phyloP scores from a whole-genome alignment of 2,329 filamentous ascomycete genomes.

The Aspergillus sclerotialis region DNA sequence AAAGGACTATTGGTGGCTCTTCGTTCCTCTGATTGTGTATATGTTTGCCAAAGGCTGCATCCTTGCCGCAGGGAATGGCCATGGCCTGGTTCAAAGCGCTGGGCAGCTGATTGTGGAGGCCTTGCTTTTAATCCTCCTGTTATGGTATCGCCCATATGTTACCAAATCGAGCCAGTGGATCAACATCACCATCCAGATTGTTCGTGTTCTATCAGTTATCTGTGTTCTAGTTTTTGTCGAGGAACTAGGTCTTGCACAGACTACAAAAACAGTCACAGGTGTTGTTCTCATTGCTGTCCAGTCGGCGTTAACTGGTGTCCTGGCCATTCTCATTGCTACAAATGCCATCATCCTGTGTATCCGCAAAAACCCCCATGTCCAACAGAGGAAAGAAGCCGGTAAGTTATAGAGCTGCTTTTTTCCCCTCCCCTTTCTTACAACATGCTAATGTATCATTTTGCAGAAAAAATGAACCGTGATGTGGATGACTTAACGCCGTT shows the following conservation, averaged over 20 bases:
- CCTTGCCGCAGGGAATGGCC: conserved; percentile 76
- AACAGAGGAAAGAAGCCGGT: conserved; percentile 83
- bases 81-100: conserved; percentile 73
- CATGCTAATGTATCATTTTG: conserved; percentile 8
- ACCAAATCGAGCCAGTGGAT: conserved; percentile 84
- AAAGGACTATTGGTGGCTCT: conserved; percentile 94
- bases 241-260: conserved; percentile 80
- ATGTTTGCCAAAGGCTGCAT: conserved; percentile 83
- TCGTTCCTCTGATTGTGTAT: conserved; percentile 82
- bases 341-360: conserved; percentile 79
- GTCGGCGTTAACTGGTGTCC: conserved; percentile 68
- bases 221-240: conserved; percentile 93
- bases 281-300: conserved; percentile 92
- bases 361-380: conserved; percentile 84
- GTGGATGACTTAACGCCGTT: conserved; percentile 78
- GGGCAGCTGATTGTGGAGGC: conserved; percentile 76
- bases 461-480: conserved; percentile 71
- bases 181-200: conserved; percentile 84
- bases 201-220: conserved; percentile 78
- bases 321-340: conserved; percentile 81
- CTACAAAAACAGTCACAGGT: conserved; percentile 88
- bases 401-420: conserved; percentile 38
- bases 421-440: conserved; percentile 7
- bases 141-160: conserved; percentile 82
- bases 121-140: conserved; percentile 67